Conservation (phyloP, 148 eudicot species). For the Rhododendron kiyosumense region DNA sequence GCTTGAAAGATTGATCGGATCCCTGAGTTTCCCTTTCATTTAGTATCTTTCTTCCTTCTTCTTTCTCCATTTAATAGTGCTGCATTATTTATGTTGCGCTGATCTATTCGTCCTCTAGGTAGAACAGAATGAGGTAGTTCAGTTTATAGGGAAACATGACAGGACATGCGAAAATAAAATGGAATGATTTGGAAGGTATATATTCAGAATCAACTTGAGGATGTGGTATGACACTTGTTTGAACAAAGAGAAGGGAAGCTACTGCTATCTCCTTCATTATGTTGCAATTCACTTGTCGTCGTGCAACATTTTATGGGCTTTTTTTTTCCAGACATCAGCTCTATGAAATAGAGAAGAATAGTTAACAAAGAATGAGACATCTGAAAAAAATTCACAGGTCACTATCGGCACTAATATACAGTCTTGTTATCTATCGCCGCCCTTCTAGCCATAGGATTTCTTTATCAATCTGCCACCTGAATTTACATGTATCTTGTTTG, state of each 20-base stretch:
- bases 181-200: neutral
- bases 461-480: neutral
- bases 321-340: neutral
- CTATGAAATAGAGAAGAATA: neutral
- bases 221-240: neutral
- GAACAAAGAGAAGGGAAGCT: neutral
- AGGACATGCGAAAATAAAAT: neutral
- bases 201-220: neutral
- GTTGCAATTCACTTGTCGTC: neutral
- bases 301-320: neutral
- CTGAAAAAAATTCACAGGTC: neutral
- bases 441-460: neutral
- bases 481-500: constrained; percentile 3
- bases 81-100: neutral
- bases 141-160: neutral
- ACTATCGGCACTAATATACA: neutral
- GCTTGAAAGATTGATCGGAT: neutral
- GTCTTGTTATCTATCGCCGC: neutral
- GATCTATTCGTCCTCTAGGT: neutral
- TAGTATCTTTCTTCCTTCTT: neutral
- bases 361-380: neutral
- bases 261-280: neutral
- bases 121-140: neutral
- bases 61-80: neutral
- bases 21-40: neutral